A percentile compares a stretch with the other conserved stretches of the same genome.
Conservation (phyloP, 176 grass and related monocot species). For the Oryza meyeriana region DNA sequence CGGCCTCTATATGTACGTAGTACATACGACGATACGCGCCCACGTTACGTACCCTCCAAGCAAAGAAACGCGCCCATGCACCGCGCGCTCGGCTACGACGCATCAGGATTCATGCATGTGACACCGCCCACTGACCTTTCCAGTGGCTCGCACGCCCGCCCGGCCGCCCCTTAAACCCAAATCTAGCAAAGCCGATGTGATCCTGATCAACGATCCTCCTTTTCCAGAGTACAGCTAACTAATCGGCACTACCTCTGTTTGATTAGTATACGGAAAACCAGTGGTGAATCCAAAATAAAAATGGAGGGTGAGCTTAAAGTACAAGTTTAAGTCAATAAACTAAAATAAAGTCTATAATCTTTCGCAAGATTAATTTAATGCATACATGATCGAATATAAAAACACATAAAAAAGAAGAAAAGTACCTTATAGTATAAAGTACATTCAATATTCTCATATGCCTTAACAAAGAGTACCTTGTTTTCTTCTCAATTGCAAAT, state of each 20-base stretch:
- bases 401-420: too few relatives aligned
- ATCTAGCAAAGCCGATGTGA: neutral
- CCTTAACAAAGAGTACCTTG: too few relatives aligned
- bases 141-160: slow-evolving; percentile 4
- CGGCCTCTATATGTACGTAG: neutral
- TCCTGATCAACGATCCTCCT: neutral
- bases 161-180: slow-evolving; percentile 1
- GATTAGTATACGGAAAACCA: neutral
- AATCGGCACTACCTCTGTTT: neutral
- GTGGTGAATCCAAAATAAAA: too few relatives aligned
- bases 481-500: too few relatives aligned
- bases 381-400: too few relatives aligned
- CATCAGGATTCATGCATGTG: neutral
- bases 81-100: neutral
- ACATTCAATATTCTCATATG: too few relatives aligned
- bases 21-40: neutral
- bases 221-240: neutral
- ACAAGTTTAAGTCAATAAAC: too few relatives aligned
- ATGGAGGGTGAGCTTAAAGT: too few relatives aligned
- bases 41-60: too few relatives aligned
- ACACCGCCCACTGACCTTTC: slow-evolving; percentile 15
- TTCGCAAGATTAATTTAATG: too few relatives aligned
- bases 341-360: too few relatives aligned
- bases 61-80: slow-evolving; percentile 8
- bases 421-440: too few relatives aligned